Percentiles rank a stretch among this genome's conserved stretches.
phyloP scores from a whole-genome alignment of 805 yeast genomes.

The Kodamaea sagamina region DNA sequence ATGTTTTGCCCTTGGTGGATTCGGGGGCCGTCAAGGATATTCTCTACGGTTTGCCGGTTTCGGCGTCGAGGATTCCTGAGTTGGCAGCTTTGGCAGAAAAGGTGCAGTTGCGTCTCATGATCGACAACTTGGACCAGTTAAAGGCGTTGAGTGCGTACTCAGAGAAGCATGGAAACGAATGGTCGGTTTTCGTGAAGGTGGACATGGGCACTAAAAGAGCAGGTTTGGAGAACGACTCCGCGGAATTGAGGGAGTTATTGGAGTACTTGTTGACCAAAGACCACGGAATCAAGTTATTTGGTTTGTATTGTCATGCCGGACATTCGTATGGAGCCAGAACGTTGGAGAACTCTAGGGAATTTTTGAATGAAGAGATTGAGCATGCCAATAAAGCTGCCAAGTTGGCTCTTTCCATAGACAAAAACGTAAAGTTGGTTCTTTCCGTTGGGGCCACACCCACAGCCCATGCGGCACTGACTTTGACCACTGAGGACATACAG shows the following conservation, averaged over 20 bases:
- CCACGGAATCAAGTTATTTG: slow-evolving; percentile 46
- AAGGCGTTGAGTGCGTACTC: slow-evolving; percentile 45
- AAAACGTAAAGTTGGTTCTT: slow-evolving; percentile 44
- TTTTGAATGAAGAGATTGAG: slow-evolving; percentile 55
- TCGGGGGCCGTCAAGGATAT: slow-evolving; percentile 39
- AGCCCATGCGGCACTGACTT: slow-evolving; percentile 54
- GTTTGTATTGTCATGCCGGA: slow-evolving; percentile 81
- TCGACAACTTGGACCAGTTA: slow-evolving; percentile 62
- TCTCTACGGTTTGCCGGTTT: slow-evolving; percentile 44
- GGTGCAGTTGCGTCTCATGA: slow-evolving; percentile 54
- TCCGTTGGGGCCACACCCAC: slow-evolving; percentile 88
- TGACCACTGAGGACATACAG: slow-evolving; percentile 23
- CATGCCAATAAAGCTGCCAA: slow-evolving; percentile 58
- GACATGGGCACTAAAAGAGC: slow-evolving; percentile 76
- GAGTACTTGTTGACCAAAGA: slow-evolving; percentile 23
- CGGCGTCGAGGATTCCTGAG: slow-evolving; percentile 50
- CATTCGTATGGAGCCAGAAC: slow-evolving; percentile 60
- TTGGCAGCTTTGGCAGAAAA: slow-evolving; percentile 44
- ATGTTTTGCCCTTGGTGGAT: slow-evolving; percentile 41
- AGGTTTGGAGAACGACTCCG: slow-evolving; percentile 44
- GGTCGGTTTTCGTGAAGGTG: slow-evolving; percentile 69
- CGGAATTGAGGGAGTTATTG: slow-evolving; percentile 39
- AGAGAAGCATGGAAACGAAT: slow-evolving; percentile 32
- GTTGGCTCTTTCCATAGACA: slow-evolving; percentile 36
- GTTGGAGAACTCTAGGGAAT: slow-evolving; percentile 47